These are phyloP conservation scores for Cunninghamia lanceolata DNA, from an alignment of 75 land plant species.

Conservation along the genomic window DNA sequence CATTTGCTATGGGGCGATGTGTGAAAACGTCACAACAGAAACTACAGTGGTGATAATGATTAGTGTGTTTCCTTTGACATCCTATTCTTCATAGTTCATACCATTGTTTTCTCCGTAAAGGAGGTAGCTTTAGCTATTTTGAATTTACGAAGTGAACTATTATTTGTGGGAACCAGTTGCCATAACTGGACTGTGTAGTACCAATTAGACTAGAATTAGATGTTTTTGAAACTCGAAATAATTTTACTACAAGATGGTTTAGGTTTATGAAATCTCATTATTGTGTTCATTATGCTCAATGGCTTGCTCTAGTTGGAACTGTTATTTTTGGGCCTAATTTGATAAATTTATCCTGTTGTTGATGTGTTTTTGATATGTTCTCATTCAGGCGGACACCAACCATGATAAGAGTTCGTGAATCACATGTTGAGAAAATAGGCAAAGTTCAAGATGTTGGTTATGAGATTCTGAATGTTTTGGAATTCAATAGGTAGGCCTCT, in stretches of 20 bases:
- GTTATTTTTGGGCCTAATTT: neutral
- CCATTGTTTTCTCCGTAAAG: neutral
- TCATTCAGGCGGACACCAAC: slow-evolving; percentile 91
- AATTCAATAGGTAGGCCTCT: slow-evolving; percentile 82
- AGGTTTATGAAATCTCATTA: neutral
- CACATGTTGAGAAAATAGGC: slow-evolving; percentile 93
- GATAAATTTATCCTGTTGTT: slow-evolving; percentile 2
- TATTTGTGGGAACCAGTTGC: neutral
- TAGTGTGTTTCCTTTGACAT: neutral
- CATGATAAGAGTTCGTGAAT: slow-evolving; percentile 84
- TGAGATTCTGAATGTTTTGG: slow-evolving; percentile 96
- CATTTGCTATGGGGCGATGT: too few species aligned
- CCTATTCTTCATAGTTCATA: neutral
- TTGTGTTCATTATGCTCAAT: neutral
- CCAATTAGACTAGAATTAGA: neutral
- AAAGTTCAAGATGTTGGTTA: slow-evolving; percentile 75
- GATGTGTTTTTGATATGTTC: neutral
- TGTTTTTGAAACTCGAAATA: neutral
- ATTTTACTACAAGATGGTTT: neutral
- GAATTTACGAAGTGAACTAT: neutral
- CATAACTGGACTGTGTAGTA: neutral
- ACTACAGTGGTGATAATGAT: neutral
- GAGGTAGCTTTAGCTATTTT: neutral
- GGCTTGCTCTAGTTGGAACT: neutral
- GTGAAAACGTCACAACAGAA: too few species aligned